Evolutionary conservation across 768 basidiomycete species (phyloP), one percentile per base, ranked within the genome.

Genomic region (Kwoniella dendrophila): DNA sequence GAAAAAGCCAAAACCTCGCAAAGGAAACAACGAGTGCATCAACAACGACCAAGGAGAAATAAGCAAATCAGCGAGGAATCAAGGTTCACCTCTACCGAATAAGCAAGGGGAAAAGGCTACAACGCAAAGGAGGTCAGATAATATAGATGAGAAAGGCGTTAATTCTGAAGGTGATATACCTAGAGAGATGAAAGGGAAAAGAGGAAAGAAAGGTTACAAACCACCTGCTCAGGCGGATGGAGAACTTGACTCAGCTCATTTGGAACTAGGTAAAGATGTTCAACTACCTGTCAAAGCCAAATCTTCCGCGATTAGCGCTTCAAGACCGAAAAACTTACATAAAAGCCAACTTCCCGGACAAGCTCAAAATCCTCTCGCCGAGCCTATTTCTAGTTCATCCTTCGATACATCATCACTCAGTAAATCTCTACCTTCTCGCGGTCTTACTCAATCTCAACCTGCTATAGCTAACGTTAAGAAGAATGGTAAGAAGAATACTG

Each of bases 401-500:
- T 57, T 56, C 22, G 56, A 58, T 14, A 47, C 50, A 1, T 45
- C 63, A 3, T 30, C 43, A 8, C 22, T 63, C 26, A 63, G 62
- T 29, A 49, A 63, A 50, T 56, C 53, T 6, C 45, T 63, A 4
- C 62, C 62, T 12, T 38, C 62, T 24, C 22, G 54, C 1, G 60
- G 60, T 38, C 29, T 59, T 1, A 40, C 41, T 48, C 58, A 59
- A 22, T 33, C 58, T 48, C 27, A 36, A 33, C 33, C 43, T 1
- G 20, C 30, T 5, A 49, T 30, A 62, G 57, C 48, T 27, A 55
- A 26, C 44, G 58, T 44, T 43, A 66, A 67, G 50, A 54, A 56
- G 40, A 49, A 49, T 6, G 38, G 49, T 5, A 51, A 53, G 55
- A 56, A 52, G 16, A 38, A 29, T 26, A 38, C n/a, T 18, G 57